These are phyloP conservation scores for Cyberlindnera bimundalis DNA, from an alignment of 805 yeast genomes.

Conservation along the genomic window DNA sequence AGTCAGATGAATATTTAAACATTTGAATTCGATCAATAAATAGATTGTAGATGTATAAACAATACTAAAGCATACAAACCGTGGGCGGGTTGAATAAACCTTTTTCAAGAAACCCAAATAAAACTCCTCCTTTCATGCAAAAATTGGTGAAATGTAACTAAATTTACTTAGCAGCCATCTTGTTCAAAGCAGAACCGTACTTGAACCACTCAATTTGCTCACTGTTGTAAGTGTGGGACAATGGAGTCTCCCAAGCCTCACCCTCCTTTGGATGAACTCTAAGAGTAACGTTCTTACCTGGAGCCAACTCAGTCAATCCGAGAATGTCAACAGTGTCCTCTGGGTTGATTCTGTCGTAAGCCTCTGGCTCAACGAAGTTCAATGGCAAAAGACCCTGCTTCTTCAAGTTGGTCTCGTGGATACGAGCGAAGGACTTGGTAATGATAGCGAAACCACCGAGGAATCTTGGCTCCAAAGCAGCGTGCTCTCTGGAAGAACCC, in stretches of 20 bases:
- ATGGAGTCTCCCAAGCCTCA: conserved; percentile 79
- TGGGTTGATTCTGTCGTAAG: conserved; percentile 90
- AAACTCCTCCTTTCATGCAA: conserved; percentile 2
- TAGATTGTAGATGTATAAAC: conserved; percentile 6
- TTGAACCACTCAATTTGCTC: conserved; percentile 99
- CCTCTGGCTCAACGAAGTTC: conserved; percentile 85
- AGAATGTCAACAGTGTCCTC: conserved; percentile 84
- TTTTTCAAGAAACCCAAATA: background rate
- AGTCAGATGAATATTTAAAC: conserved; percentile 2
- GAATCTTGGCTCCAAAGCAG: conserved; percentile 99
- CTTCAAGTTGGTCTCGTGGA: conserved; percentile 96
- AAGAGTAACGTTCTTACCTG: conserved; percentile 86
- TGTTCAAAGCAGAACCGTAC: conserved; percentile 98
- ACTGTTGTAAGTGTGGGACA: conserved; percentile 92
- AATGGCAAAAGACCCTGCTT: conserved; percentile 98
- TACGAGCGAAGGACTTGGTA: conserved; percentile 97
- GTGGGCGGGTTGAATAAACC: background rate
- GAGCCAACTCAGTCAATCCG: conserved; percentile 82
- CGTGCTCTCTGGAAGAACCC: conserved; percentile 99
- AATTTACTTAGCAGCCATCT: conserved; percentile 57
- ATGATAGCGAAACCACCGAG: conserved; percentile 97
- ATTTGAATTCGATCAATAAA: conserved; percentile 4
- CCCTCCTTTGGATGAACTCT: conserved; percentile 74
- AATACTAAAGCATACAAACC: conserved; percentile 6
- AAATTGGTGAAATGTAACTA: background rate